Evolutionary conservation across 2,329 filamentous ascomycete genomes (phyloP), one percentile per base, ranked within the genome.

Genomic region (Zelopaecilomyces penicillatus): DNA sequence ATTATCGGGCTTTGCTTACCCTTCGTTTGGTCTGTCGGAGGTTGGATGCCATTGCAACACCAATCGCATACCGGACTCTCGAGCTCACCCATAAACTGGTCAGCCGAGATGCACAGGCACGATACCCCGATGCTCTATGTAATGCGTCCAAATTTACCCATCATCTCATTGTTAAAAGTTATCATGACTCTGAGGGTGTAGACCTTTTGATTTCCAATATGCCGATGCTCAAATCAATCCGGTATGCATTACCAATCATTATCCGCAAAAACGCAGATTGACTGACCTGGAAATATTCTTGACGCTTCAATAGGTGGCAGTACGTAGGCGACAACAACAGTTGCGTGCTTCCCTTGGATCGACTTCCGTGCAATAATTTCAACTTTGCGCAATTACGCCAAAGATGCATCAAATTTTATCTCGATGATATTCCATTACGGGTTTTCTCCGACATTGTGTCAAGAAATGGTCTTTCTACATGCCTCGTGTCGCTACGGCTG

Each of bases 1-100:
- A 19, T 19, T 19, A 19, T 19, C 19, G 19, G 19, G 19, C 19
- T 19, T 19, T 19, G 19, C 19, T 19, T 19, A 19, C 19, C 33
- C 55, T 59, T 42, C 66, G 69, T n/a, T 52, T 60, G 41, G 52
- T 67, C 26, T 73, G 65, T 34, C 61, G 53, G 41, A 59, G 64
- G 31, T 63, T 73, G 39, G 57, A 71, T 43, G 57, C 59, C 11
- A 64, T 73, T 35, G 61, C 64, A 34, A 68, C 63, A 8, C 71
- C 71, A 0, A 63, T 73, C 26, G 54, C 59, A 34, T 74, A 72
- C 52, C 60, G 61, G 30, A 58, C 54, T 6, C 44, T 74, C 26
- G 52, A 53, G 2, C 51, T 74, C 19, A 71, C 65, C 41, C 55
- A 62, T 36, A 46, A 50, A 33, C 61, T 73, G 9, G 57, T 70